These are phyloP conservation scores for Xylaria acuta DNA, from an alignment of 495 filamentous ascomycete species.

Conservation along the genomic window DNA sequence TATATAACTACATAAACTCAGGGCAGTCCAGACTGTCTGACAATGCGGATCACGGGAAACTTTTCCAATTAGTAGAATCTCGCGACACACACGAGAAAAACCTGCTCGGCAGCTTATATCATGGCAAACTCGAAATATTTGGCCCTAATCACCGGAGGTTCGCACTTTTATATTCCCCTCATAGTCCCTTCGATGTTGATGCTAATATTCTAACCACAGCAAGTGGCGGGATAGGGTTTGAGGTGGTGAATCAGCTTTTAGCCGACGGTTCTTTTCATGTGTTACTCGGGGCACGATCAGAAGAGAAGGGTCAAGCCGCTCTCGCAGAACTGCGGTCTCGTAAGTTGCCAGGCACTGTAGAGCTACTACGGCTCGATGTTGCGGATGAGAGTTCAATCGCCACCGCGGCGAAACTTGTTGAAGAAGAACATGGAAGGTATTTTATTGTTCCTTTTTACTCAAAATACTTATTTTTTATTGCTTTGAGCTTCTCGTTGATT, in stretches of 20 bases:
- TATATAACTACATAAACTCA: background rate
- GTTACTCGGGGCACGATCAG: background rate
- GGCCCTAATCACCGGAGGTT: conserved; percentile 10
- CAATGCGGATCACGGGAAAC: background rate
- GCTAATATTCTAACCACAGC: background rate
- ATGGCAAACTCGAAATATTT: background rate
- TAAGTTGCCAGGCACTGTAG: conserved; percentile 10
- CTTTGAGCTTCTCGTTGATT: background rate
- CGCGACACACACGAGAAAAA: background rate
- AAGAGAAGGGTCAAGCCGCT: conserved; percentile 6
- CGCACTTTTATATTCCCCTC: too few species aligned
- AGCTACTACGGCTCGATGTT: conserved; percentile 9
- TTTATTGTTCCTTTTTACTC: background rate
- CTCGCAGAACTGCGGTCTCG: conserved; percentile 4
- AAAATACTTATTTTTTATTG: background rate
- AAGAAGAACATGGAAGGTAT: conserved; percentile 15
- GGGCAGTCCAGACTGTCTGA: background rate
- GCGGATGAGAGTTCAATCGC: conserved; percentile 1
- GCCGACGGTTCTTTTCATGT: conserved; percentile 15
- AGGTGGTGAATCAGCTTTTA: conserved; percentile 17
- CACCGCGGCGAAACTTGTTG: background rate
- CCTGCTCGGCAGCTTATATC: background rate
- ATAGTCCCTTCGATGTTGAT: background rate
- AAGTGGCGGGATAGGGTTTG: conserved; percentile 11
- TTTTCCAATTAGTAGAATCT: background rate